Evolutionary conservation across 768 basidiomycete genomes (phyloP), one percentile per base, ranked within the genome.

Genomic region (Amanita rubescens): DNA sequence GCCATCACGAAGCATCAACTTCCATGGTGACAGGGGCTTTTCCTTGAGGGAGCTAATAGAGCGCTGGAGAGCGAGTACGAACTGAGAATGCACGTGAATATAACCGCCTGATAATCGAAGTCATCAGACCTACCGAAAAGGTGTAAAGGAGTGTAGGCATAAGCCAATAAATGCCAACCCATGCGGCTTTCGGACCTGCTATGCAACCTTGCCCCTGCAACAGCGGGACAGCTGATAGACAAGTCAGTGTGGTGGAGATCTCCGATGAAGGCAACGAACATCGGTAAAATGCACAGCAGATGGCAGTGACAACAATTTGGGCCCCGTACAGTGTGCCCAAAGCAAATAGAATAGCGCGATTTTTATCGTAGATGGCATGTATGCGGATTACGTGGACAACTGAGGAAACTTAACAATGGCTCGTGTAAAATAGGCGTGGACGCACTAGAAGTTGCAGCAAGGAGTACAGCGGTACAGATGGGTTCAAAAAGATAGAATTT

Each of bases 91-190:
- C 42, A 17, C 57, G 32, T 53, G 19, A 51, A 25, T 33, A 24
- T 33, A 24, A 27, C 9, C 27, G 33, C 17, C 22, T 47, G 46
- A 33, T 54, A n/a, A 34, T 33, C 19, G 22, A 14, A 24, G n/a
- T 22, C 27, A 35, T 30, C 47, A 54, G 58, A 62, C 78, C 55
- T 67, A 89, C 81, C n/a, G 86, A 83, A 42, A 70, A 75, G 19
- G 78, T 79, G 70, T 85, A 88, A 19, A 90, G 76, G 34, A 89
- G 38, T 34, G 90, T 90, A 24, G 87, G 84, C 0, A 79, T 79
- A 6, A 86, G 67, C 90, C 90, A 93, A 74, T 92, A 93, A 58
- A 92, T 79, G 44, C 82, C 90, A 48, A 91, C 86, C 89, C 89
- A 92, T 67, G 78, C 82, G 59, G 77, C 69, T 59, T 82, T 82